Base-by-base conservation (phyloP, 2,329 filamentous ascomycete genomes). In the Akanthomyces dipterigenus region DNA sequence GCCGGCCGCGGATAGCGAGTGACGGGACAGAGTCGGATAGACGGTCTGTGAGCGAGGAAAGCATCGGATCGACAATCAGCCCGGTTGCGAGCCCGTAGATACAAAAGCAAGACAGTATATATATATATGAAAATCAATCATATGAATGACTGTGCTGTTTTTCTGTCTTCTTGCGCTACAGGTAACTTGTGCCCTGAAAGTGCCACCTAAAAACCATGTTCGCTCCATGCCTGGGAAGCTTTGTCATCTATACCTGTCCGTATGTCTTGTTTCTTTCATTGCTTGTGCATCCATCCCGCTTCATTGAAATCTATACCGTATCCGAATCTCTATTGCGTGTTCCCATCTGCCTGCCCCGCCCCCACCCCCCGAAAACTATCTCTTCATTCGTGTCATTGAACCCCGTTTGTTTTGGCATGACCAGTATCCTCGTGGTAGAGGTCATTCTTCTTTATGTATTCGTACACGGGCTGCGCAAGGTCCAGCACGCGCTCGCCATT, bases 401-500 rank as follows among this genome's bases (percentile, higher is more conserved):
- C 50, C 24, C 58, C 58, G 26, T 61, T 61, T 18, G 58, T 34
- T 43, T 54, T 54, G 50, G 58, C 58, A 16, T 61, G 42, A 6
- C 50, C 50, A n/a, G 42, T 55, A 6, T 55, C 58, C 18, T 61
- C 58, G 24, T 79, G 75, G 68, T 88, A 90, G 9, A 90, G 74
- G 46, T 78, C 77, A 65, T 89, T 80, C 63, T 86, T 76, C 62
- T 86, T 80, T 65, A 90, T 89, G 69, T 90, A 89, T 62, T 87
- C 77, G 58, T 90, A 88, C 46, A 92, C 89, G 1, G 85, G 83
- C 40, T 85, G 82, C 0, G 89, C 88, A 43, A 83, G 68, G 70
- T 91, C 92, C 64, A 88, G 82, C 50, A 93, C 88, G 66, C 88
- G 91, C 84, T 93, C 88, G 64, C 90, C 86, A 69, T 87, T 83